These are phyloP conservation scores for Termitomyces sp. DNA, from an alignment of 768 basidiomycete genomes.

Conservation along the genomic window DNA sequence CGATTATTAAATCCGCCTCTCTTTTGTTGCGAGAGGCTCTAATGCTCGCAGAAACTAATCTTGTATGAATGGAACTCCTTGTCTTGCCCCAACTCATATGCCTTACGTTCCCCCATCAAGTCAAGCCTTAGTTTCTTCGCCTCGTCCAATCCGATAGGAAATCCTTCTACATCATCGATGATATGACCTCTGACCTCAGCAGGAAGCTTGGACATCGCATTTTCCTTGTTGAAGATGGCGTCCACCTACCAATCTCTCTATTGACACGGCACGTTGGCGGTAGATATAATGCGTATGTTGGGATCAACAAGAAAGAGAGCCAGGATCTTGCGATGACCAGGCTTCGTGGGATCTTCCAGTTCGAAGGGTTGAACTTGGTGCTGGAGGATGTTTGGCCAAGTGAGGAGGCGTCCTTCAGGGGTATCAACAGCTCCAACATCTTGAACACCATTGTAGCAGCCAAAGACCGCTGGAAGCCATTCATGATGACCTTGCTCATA, in stretches of 20 bases:
- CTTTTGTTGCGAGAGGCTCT: neutral
- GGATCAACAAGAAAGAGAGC: conserved; percentile 12
- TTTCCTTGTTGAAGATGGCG: conserved; percentile 4
- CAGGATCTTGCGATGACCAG: too few species aligned
- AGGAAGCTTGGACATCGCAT: conserved; percentile 14
- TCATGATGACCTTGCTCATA: too few species aligned
- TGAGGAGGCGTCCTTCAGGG: too few species aligned
- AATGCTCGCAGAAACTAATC: neutral
- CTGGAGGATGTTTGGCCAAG: too few species aligned
- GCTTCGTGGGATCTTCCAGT: too few species aligned
- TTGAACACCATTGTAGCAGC: too few species aligned
- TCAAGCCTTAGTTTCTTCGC: conserved; percentile 18
- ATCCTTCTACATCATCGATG: conserved; percentile 13
- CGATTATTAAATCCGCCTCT: neutral
- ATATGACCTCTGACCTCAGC: conserved; percentile 17
- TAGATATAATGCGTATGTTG: conserved; percentile 18
- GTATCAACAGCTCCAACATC: too few species aligned
- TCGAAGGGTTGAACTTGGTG: too few species aligned
- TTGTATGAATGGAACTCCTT: neutral
- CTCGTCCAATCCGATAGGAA: conserved; percentile 18
- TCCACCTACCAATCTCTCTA: conserved; percentile 19
- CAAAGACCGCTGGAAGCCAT: too few species aligned
- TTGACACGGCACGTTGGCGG: conserved; percentile 23
- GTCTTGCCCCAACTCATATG: neutral
- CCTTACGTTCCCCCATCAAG: conserved; percentile 22